Percentiles rank a stretch among this genome's conserved stretches.
Conservation (phyloP, 176 grass and related monocot genomes). For the Oryza glumipatula region DNA sequence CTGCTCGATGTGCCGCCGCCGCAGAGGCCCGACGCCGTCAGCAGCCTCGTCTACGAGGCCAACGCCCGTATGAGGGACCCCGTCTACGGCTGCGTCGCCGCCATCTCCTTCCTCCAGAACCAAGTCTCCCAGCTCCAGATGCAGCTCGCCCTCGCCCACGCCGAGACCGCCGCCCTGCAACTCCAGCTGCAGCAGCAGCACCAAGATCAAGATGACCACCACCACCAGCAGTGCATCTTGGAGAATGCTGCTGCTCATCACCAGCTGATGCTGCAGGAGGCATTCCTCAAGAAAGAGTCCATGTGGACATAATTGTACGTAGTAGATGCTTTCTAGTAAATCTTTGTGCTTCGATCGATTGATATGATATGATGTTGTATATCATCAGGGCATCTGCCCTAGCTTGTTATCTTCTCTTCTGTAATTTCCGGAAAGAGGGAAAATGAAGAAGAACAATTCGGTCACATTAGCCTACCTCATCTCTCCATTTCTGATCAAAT, state of each 20-base stretch:
- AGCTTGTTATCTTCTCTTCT: not conserved
- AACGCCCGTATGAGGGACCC: conserved; percentile 74
- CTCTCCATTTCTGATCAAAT: not conserved
- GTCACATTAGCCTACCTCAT: not conserved
- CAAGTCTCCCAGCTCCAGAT: conserved; percentile 75
- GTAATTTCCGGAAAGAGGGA: conserved; percentile 33
- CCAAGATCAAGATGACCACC: not conserved
- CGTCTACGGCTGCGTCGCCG: conserved; percentile 79
- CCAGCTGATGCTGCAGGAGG: conserved; percentile 49
- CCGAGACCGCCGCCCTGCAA: conserved; percentile 21
- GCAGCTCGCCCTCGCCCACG: conserved; percentile 70
- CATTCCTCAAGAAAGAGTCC: conserved; percentile 64
- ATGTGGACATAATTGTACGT: conserved; percentile 52
- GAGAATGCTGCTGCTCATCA: not conserved
- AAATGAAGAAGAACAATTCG: conserved; percentile 8
- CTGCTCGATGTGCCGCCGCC: conserved; percentile 67
- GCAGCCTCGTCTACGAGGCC: conserved; percentile 91
- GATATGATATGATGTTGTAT: not conserved
- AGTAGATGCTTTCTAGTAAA: not conserved
- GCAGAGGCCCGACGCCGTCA: conserved; percentile 67
- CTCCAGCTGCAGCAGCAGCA: conserved; percentile 3
- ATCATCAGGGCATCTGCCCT: not conserved
- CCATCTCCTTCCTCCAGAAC: conserved; percentile 80
- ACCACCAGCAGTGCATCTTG: not conserved
- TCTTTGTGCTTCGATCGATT: not conserved